phyloP scores from a whole-genome alignment of 345 rosid species.

The Acer yangbiense region DNA sequence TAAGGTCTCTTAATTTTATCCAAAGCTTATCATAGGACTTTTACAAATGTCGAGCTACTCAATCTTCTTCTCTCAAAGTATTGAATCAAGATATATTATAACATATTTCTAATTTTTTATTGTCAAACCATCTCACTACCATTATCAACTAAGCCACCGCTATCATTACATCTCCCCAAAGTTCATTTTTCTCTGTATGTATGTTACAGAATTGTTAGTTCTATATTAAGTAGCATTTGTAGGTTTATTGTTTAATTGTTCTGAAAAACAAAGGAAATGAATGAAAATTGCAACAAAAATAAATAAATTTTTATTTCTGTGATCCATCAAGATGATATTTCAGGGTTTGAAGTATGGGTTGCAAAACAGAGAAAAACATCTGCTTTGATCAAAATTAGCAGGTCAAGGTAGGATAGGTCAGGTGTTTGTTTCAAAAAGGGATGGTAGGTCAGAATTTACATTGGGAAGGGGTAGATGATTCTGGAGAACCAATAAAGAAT shows the following conservation, averaged over 20 bases:
- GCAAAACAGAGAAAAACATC: background rate
- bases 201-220: background rate
- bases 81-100: background rate
- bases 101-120: background rate
- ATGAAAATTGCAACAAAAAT: background rate
- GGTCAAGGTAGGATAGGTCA: background rate
- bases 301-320: background rate
- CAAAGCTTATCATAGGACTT: background rate
- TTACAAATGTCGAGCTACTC: background rate
- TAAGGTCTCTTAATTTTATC: background rate
- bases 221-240: background rate
- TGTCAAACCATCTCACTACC: background rate
- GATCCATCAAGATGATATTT: background rate
- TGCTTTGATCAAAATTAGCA: no score
- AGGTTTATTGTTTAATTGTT: background rate
- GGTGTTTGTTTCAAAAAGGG: background rate
- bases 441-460: background rate
- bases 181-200: no score
- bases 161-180: background rate
- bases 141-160: background rate
- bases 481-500: no score
- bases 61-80: background rate
- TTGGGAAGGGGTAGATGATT: background rate
- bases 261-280: background rate
- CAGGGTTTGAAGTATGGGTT: background rate